A percentile compares a stretch with the other conserved stretches of the same genome.
phyloP scores from a whole-genome alignment of 108 stramenopile genomes.

The Pseudonitzschia pungens region DNA sequence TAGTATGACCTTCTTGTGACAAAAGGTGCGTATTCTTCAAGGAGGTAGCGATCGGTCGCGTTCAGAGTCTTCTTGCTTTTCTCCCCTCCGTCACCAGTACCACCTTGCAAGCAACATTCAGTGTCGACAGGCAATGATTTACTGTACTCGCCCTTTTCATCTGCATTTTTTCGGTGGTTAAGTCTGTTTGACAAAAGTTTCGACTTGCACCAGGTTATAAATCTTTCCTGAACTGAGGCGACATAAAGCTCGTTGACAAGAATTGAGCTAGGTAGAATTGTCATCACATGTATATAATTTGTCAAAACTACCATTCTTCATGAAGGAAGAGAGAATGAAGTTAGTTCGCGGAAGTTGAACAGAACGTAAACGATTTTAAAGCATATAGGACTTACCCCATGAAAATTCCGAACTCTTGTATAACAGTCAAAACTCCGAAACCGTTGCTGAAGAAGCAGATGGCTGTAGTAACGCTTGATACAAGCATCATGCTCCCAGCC shows the following conservation, averaged over 20 bases:
- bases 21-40: conserved; percentile 12
- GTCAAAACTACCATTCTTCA: conserved; percentile 15
- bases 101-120: no score
- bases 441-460: conserved; percentile 23
- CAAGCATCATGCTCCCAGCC: conserved; percentile 22
- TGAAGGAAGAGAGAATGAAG: not conserved
- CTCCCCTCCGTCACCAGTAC: not conserved
- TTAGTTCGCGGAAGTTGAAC: not conserved
- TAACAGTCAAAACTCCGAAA: conserved; percentile 6
- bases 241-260: conserved; percentile 20
- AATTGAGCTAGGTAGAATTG: conserved; percentile 19
- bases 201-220: not conserved
- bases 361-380: not conserved
- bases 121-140: no score
- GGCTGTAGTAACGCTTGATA: conserved; percentile 16
- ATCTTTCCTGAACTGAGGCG: not conserved
- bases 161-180: not conserved
- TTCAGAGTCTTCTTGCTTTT: not conserved
- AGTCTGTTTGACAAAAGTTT: not conserved
- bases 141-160: not conserved
- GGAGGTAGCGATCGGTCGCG: not conserved
- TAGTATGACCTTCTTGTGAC: not conserved
- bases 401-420: conserved; percentile 21
- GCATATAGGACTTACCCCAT: conserved; percentile 9
- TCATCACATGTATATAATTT: conserved; percentile 23